Percentiles rank a stretch among this genome's conserved stretches.
phyloP scores from a whole-genome alignment of 1,284 basidiomycete genomes.

The Serendipita sp. region DNA sequence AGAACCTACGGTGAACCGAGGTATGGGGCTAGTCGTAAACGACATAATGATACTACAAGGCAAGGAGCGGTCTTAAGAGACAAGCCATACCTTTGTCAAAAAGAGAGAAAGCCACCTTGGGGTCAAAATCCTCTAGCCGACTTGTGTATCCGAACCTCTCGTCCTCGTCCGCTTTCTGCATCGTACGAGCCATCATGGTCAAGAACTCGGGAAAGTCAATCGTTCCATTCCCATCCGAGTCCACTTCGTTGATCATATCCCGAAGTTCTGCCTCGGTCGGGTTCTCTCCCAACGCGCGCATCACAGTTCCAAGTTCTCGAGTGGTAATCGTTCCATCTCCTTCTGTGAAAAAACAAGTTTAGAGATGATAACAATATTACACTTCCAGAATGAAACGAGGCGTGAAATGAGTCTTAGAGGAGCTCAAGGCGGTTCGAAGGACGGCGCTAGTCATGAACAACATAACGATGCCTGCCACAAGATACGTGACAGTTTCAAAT shows the following conservation, averaged over 20 bases:
- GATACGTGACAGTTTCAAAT: not conserved
- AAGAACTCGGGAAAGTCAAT: conserved; percentile 95
- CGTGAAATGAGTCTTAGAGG: not conserved
- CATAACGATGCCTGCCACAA: not conserved
- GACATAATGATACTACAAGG: not conserved
- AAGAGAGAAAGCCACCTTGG: conserved; percentile 83
- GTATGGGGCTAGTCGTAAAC: not conserved
- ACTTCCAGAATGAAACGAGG: no score
- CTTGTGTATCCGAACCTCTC: no score
- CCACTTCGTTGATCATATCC: conserved; percentile 88
- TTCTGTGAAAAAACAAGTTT: conserved; percentile 33
- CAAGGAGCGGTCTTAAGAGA: not conserved
- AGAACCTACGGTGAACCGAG: not conserved
- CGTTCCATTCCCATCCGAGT: conserved; percentile 60
- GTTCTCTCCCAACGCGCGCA: conserved; percentile 94
- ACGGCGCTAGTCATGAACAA: not conserved
- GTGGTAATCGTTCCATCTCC: conserved; percentile 96
- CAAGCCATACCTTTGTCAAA: conserved; percentile 61
- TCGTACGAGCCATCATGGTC: conserved; percentile 93
- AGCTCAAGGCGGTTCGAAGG: not conserved
- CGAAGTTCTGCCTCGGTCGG: conserved; percentile 90
- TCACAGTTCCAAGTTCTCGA: conserved; percentile 90
- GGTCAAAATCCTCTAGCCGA: conserved; percentile 15
- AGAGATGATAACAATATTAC: not conserved
- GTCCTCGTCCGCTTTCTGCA: conserved; percentile 76